Evolutionary conservation across 768 basidiomycete species (phyloP).

Genomic region (Suillus plorans): DNA sequence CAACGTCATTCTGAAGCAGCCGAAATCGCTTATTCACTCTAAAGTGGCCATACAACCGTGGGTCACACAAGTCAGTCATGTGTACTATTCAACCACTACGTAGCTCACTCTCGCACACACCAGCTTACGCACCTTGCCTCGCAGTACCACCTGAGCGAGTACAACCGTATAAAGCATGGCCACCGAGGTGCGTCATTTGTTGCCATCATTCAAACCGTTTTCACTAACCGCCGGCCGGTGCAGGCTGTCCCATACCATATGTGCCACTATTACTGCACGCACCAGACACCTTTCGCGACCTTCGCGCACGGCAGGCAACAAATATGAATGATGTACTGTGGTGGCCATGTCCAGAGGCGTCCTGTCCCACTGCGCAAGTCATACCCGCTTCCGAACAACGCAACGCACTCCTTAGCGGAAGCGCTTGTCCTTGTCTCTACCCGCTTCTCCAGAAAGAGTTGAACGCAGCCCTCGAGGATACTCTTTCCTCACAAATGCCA

Average conservation of each 20-base stretch:
- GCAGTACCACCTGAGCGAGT: slow-evolving; percentile 72
- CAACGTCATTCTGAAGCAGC: neutral
- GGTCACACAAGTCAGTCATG: slow-evolving; percentile 20
- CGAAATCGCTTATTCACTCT: neutral
- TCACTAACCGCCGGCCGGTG: slow-evolving; percentile 1
- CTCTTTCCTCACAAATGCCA: slow-evolving; percentile 31
- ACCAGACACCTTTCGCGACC: slow-evolving; percentile 55
- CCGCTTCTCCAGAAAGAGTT: slow-evolving; percentile 48
- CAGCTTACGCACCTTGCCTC: slow-evolving; percentile 63
- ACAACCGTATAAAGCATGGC: slow-evolving; percentile 70
- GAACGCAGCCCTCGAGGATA: slow-evolving; percentile 53
- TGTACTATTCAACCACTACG: too few species aligned
- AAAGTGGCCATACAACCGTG: slow-evolving; percentile 11
- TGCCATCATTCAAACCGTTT: neutral
- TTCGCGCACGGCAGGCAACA: slow-evolving; percentile 51
- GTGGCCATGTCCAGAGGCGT: slow-evolving; percentile 41
- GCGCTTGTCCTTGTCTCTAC: neutral
- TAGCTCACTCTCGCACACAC: slow-evolving; percentile 2
- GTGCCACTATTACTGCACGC: slow-evolving; percentile 61
- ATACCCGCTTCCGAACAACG: slow-evolving; percentile 24
- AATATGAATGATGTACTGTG: slow-evolving; percentile 41
- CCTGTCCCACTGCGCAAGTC: slow-evolving; percentile 1
- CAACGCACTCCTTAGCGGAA: slow-evolving; percentile 20
- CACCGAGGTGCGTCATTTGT: slow-evolving; percentile 25
- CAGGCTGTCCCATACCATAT: slow-evolving; percentile 61